phyloP scores from a whole-genome alignment of 2,329 filamentous ascomycete species.

The Cladosporium sp. region DNA sequence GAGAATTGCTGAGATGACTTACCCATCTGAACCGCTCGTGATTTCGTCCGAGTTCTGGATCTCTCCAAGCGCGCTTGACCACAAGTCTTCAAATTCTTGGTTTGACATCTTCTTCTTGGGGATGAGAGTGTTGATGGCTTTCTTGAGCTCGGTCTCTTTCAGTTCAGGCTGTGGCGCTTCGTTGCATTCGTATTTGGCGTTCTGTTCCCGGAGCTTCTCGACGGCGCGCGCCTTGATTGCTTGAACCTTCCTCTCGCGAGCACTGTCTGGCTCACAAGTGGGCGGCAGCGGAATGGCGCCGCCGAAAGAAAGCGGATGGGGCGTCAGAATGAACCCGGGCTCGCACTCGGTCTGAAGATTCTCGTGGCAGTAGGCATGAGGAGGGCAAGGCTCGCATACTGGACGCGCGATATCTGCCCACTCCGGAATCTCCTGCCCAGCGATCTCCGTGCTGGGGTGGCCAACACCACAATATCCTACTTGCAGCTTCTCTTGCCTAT shows the following conservation, averaged over 20 bases:
- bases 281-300: constrained; percentile 80
- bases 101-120: constrained; percentile 71
- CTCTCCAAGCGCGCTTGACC: constrained; percentile 66
- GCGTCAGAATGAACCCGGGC: constrained; percentile 75
- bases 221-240: constrained; percentile 82
- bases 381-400: constrained; percentile 81
- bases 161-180: constrained; percentile 63
- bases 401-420: constrained; percentile 66
- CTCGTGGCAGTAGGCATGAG: constrained; percentile 81
- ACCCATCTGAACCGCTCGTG: constrained; percentile 51
- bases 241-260: constrained; percentile 81
- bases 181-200: constrained; percentile 87
- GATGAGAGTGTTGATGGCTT: constrained; percentile 61
- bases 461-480: constrained; percentile 90
- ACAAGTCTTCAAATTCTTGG: constrained; percentile 87
- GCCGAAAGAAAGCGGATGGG: constrained; percentile 74
- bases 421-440: constrained; percentile 63
- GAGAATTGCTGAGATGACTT: constrained; percentile 36
- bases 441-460: constrained; percentile 52
- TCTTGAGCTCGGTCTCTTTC: constrained; percentile 64
- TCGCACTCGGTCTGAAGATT: constrained; percentile 76
- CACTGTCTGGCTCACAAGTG: constrained; percentile 89
- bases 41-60: constrained; percentile 59
- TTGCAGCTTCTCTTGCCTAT: constrained; percentile 89
- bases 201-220: constrained; percentile 75